phyloP scores from a whole-genome alignment of 441 rosid species.

The Melastoma candidum region DNA sequence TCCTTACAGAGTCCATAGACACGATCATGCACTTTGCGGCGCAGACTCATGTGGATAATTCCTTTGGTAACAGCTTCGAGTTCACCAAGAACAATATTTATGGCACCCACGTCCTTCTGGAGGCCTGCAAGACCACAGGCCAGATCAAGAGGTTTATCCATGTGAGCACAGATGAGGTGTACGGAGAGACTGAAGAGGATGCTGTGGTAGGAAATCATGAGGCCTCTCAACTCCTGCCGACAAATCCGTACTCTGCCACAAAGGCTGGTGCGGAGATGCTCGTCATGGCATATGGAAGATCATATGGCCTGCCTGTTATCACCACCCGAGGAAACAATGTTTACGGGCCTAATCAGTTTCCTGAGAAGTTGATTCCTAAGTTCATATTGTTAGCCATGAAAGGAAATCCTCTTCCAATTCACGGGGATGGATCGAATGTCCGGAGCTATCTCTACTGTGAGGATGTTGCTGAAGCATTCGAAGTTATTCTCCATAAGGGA shows the following conservation, averaged over 20 bases:
- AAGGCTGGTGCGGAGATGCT: slow-evolving; percentile 33
- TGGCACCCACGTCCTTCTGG: slow-evolving; percentile 28
- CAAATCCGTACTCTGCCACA: slow-evolving; percentile 28
- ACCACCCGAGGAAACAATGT: slow-evolving; percentile 33
- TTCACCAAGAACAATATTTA: slow-evolving; percentile 29
- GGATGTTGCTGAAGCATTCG: slow-evolving; percentile 51
- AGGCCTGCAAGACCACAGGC: slow-evolving; percentile 25
- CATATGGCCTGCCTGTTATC: slow-evolving; percentile 28
- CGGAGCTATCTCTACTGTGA: slow-evolving; percentile 37
- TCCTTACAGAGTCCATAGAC: slow-evolving; percentile 21
- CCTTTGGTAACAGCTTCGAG: slow-evolving; percentile 30
- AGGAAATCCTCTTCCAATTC: slow-evolving; percentile 27
- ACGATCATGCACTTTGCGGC: slow-evolving; percentile 33
- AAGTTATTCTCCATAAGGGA: slow-evolving; percentile 33
- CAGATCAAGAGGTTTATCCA: slow-evolving; percentile 27
- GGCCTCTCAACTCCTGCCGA: slow-evolving; percentile 28
- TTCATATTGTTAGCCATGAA: slow-evolving; percentile 26
- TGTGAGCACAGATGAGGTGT: slow-evolving; percentile 31
- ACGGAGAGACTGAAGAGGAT: slow-evolving; percentile 28
- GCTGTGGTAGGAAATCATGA: slow-evolving; percentile 29
- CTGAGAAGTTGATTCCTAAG: slow-evolving; percentile 26
- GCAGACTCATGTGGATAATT: slow-evolving; percentile 31
- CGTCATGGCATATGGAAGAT: slow-evolving; percentile 27
- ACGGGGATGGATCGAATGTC: slow-evolving; percentile 37
- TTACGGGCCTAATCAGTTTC: slow-evolving; percentile 28